A percentile compares a stretch with the other conserved stretches of the same genome.
phyloP scores from a whole-genome alignment of 208 protist genomes.

The Leishmania tropica region DNA sequence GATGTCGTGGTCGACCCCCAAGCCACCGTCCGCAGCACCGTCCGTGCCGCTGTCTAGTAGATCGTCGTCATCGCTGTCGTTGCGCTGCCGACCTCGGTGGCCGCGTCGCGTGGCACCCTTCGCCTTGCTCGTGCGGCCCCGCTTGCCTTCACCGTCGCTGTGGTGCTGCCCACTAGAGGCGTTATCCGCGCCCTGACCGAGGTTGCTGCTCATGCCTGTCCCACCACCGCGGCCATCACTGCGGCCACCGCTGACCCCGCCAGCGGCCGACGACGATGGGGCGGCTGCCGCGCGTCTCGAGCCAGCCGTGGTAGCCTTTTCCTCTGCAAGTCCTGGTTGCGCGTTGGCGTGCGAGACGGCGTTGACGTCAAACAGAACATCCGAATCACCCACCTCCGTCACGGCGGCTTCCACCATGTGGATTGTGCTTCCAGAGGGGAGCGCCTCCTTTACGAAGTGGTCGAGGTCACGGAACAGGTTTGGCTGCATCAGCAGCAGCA shows the following conservation, averaged over 20 bases:
- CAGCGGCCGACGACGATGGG: constrained; percentile 1
- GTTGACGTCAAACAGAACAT: constrained; percentile 23
- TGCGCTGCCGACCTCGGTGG: background rate
- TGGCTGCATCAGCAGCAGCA: constrained; percentile 72
- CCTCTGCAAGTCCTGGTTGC: constrained; percentile 9
- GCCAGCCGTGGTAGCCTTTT: background rate
- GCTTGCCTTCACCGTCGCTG: background rate
- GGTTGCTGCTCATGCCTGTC: constrained; percentile 13
- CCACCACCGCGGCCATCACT: constrained; percentile 8
- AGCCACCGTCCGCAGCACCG: background rate
- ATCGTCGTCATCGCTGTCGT: background rate
- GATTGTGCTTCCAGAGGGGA: constrained; percentile 59
- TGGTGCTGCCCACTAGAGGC: background rate
- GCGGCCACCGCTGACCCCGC: background rate
- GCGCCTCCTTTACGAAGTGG: constrained; percentile 65
- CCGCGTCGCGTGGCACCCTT: background rate
- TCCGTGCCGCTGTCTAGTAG: constrained; percentile 2
- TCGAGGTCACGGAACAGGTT: constrained; percentile 78
- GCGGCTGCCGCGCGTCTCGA: background rate
- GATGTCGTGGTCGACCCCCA: constrained; percentile 15
- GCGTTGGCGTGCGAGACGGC: constrained; percentile 30
- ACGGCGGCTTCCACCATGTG: constrained; percentile 83
- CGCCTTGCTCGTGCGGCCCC: background rate
- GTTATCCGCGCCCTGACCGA: constrained; percentile 7
- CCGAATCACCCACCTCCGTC: constrained; percentile 44